Base-by-base conservation (phyloP, 2,329 filamentous ascomycete species). In the Cladosporium oxysporum region DNA sequence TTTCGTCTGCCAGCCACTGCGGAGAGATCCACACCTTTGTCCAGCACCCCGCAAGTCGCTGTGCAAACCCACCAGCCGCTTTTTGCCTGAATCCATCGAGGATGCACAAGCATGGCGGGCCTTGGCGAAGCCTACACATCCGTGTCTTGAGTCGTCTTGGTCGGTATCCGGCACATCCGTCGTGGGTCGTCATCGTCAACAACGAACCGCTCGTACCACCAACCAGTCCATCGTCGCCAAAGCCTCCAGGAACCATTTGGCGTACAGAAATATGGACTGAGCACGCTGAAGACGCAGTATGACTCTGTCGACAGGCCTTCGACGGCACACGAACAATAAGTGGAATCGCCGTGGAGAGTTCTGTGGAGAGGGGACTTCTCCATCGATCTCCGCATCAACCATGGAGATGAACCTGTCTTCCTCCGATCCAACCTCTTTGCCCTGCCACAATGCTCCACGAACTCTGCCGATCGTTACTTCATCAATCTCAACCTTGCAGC, bases 81-180 rank as follows among this genome's bases (percentile, higher is more conserved):
- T 59, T 59, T 29, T 59, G 57, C 57, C 57, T 59, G 57, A 59
- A 59, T 28, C 57, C 21, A 29, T 28, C 57, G 28, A 35, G 31
- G 29, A 58, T 37, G 18, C 33, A 37, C 53, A 35, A 58, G 55
- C 55, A 58, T 7, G 52, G 28, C 16, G 16, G 8, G n/a, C 18
- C 55, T 58, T 41, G 55, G 33, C 55, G 21, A 58, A 35, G 33
- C 10, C n/a, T 35, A 41, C 55, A 35, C 18, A 41, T 21, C 55
- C 33, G 52, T 55, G 52, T 31, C 28, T 55, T 31, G n/a, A 0
- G 52, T n/a, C 41, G n/a, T 47, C 41, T 47, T 47, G 41, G n/a
- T 53, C 55, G 21, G 55, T 33, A 58, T 58, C 55, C 55, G 55
- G 55, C 33, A 58, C 55, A 41, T 58, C 55, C 52, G 52, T 33